Base-by-base conservation (phyloP, 192 early-diverging fungal species). In the Podochytrium sp. region DNA sequence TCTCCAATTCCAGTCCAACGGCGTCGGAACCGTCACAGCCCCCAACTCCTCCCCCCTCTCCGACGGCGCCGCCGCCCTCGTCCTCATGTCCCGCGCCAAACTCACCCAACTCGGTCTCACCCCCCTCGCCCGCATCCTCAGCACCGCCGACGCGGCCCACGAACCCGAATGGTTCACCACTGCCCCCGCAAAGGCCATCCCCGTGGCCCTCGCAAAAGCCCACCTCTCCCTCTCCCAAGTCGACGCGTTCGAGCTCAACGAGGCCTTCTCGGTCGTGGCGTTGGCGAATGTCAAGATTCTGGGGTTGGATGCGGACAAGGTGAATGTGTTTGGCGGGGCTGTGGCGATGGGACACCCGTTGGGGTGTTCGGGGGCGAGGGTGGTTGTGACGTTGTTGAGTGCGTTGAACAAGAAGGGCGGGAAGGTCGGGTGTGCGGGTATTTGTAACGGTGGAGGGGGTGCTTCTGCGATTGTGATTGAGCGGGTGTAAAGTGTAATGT, bases 371-470 rank as follows among this genome's bases (percentile, higher is more conserved):
- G 97, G 96, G 57, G 93, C 94, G 32, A 87, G 95, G 58, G 90
- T 99, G 51, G 85, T 98, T 65, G 89, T 90, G 29, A 93, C 96
- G 2, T 77, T 98, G 59, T 82, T 90, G 51, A 91, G 76, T 34
- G 87, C 94, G 20, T 84, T 99, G 52, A 72, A 73, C 62, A 62
- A 61, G 7, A 83, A 78, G 51, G 80, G 74, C 16, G 85, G 87
- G 32, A 94, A 92, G 82, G 89, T 93, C 65, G 96, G 95, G 60
- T 88, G 86, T 76, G 97, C 97, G 59, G 95, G 84, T 51, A 93
- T 99, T 64, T 99, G 97, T 86, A 99, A 99, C 75, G 97, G 97
- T 68, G 94, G 95, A 14, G 96, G 96, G 51, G 96, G 95, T 78
- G 96, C 96, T 10, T 90, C 90, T 23, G 91, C 96, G 29, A 68